phyloP scores from a whole-genome alignment of 768 basidiomycete genomes.

The Termitomyces sp. region DNA sequence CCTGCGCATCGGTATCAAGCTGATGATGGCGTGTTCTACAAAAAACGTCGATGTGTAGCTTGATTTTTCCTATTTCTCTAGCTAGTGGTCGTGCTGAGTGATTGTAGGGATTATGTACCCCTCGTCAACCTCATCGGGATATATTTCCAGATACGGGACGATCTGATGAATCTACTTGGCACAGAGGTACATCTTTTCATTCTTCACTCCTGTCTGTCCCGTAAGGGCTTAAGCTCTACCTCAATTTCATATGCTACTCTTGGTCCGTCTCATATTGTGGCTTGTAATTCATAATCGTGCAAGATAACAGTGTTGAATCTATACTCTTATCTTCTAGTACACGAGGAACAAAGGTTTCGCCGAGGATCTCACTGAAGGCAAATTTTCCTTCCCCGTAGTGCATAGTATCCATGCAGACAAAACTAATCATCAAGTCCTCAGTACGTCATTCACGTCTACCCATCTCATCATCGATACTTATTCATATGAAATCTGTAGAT shows the following conservation, averaged over 20 bases:
- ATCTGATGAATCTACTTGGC: constrained; percentile 92
- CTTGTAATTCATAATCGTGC: background rate
- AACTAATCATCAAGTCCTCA: constrained; percentile 76
- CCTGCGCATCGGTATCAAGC: constrained; percentile 85
- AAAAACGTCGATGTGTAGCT: constrained; percentile 54
- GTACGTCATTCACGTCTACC: constrained; percentile 36
- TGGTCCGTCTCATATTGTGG: too few relatives aligned
- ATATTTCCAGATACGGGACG: constrained; percentile 96
- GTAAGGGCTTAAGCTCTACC: background rate
- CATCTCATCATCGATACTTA: background rate
- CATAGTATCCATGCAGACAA: constrained; percentile 80
- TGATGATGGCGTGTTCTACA: constrained; percentile 91
- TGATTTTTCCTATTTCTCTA: background rate
- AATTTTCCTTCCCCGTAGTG: constrained; percentile 95
- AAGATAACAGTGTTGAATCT: background rate
- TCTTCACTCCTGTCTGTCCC: too few relatives aligned
- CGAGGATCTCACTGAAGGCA: constrained; percentile 94
- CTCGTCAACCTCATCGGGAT: constrained; percentile 92
- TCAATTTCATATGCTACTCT: background rate
- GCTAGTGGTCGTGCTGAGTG: background rate
- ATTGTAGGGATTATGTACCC: constrained; percentile 77
- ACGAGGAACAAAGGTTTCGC: constrained; percentile 81
- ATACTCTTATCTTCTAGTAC: constrained; percentile 45
- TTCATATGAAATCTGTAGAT: constrained; percentile 37
- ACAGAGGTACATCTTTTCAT: constrained; percentile 47